Conservation (phyloP, 768 basidiomycete genomes). For the Leccinum subtestaceum region DNA sequence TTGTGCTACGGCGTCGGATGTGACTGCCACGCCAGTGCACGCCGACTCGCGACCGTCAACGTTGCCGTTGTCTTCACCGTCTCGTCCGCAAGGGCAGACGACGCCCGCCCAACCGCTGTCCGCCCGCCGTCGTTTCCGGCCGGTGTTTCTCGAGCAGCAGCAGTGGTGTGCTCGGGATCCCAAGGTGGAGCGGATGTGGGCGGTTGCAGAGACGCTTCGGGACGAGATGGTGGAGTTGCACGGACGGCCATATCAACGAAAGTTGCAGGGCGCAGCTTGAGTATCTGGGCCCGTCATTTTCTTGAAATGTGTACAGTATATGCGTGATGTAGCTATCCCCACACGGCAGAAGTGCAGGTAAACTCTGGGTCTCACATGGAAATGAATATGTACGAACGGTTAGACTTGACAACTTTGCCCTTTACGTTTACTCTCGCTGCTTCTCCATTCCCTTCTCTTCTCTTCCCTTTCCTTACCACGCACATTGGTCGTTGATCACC, state of each 20-base stretch:
- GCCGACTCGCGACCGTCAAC: slow-evolving; percentile 25
- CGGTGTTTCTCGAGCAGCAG: slow-evolving; percentile 44
- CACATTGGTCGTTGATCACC: background rate
- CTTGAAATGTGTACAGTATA: background rate
- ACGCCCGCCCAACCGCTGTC: slow-evolving; percentile 8
- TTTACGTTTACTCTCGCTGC: background rate
- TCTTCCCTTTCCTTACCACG: too few species aligned
- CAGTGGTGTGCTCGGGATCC: slow-evolving; percentile 33
- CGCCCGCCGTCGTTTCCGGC: slow-evolving; percentile 8
- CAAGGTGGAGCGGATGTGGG: slow-evolving; percentile 30
- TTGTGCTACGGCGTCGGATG: background rate
- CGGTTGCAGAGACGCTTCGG: slow-evolving; percentile 8
- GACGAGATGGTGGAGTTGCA: slow-evolving; percentile 13
- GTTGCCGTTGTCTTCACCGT: slow-evolving; percentile 3
- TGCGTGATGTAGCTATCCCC: too few species aligned
- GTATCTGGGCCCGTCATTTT: background rate
- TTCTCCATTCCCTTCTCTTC: too few species aligned
- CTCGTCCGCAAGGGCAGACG: slow-evolving; percentile 11
- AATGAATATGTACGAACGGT: too few species aligned
- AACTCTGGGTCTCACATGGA: too few species aligned
- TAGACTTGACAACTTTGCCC: background rate
- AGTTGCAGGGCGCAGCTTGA: background rate
- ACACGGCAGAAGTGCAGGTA: too few species aligned
- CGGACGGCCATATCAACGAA: background rate
- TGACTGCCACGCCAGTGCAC: slow-evolving; percentile 6